Conservation (phyloP, 108 stramenopile species). For the Cyclostephanos invisitatus region DNA sequence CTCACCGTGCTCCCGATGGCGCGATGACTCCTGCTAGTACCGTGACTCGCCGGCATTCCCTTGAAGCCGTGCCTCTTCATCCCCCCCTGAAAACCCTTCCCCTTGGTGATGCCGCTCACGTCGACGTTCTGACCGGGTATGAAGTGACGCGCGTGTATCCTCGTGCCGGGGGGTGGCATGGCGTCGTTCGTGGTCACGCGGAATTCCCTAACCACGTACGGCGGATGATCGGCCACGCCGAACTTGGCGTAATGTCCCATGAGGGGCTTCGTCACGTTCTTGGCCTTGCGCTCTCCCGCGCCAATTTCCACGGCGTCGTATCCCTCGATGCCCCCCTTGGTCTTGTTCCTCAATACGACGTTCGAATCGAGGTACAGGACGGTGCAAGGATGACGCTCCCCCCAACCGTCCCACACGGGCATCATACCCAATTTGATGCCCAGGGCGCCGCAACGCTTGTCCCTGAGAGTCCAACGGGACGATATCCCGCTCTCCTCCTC, state of each 20-base stretch:
- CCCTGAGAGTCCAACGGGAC: constrained; percentile 69
- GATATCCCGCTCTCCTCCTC: constrained; percentile 59
- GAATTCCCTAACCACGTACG: constrained; percentile 84
- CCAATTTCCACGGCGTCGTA: constrained; percentile 91
- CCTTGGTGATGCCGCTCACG: constrained; percentile 87
- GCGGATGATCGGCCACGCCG: constrained; percentile 65
- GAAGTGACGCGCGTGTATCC: constrained; percentile 94
- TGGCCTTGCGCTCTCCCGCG: constrained; percentile 91
- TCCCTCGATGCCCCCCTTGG: constrained; percentile 78
- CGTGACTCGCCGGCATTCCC: constrained; percentile 96
- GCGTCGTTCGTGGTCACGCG: constrained; percentile 69
- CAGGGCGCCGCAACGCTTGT: constrained; percentile 89
- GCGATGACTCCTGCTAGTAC: constrained; percentile 92
- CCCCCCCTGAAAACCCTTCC: constrained; percentile 98
- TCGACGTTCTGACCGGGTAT: constrained; percentile 97
- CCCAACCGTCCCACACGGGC: constrained; percentile 96
- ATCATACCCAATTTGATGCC: constrained; percentile 98
- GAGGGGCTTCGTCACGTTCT: constrained; percentile 80
- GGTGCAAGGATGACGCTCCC: constrained; percentile 91
- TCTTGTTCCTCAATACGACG: constrained; percentile 89
- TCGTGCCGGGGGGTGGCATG: constrained; percentile 80
- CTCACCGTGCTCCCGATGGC: constrained; percentile 73
- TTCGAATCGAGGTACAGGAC: constrained; percentile 92
- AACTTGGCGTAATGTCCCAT: constrained; percentile 68
- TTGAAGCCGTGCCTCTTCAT: constrained; percentile 97